These are phyloP conservation scores for Aspergillus awamori DNA, from an alignment of 2,329 filamentous ascomycete species.

Conservation along the genomic window DNA sequence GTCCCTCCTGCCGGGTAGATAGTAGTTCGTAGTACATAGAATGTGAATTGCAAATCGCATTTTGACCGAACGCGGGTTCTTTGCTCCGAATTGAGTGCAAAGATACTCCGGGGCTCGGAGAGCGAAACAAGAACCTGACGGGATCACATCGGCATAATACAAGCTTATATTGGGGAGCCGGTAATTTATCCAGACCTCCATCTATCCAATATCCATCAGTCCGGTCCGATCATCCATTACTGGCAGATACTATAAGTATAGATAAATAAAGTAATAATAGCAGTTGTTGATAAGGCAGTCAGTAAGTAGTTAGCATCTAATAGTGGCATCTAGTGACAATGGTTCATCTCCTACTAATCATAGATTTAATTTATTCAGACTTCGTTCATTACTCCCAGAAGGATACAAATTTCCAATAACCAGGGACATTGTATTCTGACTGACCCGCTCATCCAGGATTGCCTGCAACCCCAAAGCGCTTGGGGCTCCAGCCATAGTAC, in stretches of 20 bases:
- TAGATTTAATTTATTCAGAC: background rate
- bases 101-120: conserved; percentile 8
- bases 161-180: conserved; percentile 3
- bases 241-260: background rate
- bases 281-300: too few species aligned
- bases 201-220: background rate
- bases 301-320: too few species aligned
- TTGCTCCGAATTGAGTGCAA: conserved; percentile 1
- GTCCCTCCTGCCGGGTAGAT: background rate
- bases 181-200: background rate
- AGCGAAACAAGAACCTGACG: background rate
- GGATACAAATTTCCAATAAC: background rate
- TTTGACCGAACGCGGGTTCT: background rate
- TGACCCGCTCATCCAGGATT: background rate
- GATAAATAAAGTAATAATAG: background rate
- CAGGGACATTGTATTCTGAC: background rate
- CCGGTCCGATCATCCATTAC: conserved; percentile 2
- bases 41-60: background rate
- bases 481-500: background rate
- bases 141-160: conserved; percentile 3
- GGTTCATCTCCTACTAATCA: too few species aligned
- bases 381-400: background rate
- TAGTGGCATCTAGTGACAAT: too few species aligned
- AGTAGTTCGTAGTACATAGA: background rate
- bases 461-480: background rate